Percentiles rank a stretch among this genome's conserved stretches.
These are phyloP conservation scores for Nissolia schottii DNA, from an alignment of 306 rosid genomes.

Conservation along the genomic window DNA sequence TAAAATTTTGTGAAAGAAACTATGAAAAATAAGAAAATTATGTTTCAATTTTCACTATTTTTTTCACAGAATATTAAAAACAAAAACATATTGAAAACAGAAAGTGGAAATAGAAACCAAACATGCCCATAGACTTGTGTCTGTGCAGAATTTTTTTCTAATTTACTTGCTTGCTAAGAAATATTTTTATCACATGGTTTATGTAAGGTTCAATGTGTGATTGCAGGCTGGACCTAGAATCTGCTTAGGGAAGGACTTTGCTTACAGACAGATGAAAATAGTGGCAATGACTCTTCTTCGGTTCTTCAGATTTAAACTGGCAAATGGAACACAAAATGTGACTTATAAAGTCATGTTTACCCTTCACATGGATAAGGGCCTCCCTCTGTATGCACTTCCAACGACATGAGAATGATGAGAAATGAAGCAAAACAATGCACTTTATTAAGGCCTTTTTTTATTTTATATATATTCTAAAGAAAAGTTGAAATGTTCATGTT, in stretches of 20 bases:
- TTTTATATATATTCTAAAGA: neutral
- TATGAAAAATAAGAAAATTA: too few species aligned
- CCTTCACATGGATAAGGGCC: constrained; percentile 71
- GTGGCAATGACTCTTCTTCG: constrained; percentile 48
- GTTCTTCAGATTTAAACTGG: constrained; percentile 57
- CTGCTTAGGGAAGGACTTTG: constrained; percentile 74
- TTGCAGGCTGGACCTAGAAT: constrained; percentile 71
- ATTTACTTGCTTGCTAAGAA: neutral
- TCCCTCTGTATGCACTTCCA: constrained; percentile 45
- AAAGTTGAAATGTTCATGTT: neutral
- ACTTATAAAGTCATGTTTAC: constrained; percentile 69
- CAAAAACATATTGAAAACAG: too few species aligned
- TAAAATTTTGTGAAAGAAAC: too few species aligned
- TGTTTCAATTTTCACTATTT: too few species aligned
- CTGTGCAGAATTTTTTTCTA: too few species aligned
- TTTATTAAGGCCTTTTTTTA: neutral
- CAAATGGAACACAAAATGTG: constrained; percentile 33
- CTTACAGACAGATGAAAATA: constrained; percentile 80
- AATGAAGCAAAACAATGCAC: neutral
- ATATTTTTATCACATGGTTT: neutral
- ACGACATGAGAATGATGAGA: constrained; percentile 27
- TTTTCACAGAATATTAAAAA: too few species aligned
- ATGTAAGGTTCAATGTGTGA: neutral
- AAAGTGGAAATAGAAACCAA: too few species aligned
- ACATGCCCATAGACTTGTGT: too few species aligned